Evolutionary conservation across 1,284 basidiomycete genomes (phyloP).

Genomic region (Acaromyces ingoldii): DNA sequence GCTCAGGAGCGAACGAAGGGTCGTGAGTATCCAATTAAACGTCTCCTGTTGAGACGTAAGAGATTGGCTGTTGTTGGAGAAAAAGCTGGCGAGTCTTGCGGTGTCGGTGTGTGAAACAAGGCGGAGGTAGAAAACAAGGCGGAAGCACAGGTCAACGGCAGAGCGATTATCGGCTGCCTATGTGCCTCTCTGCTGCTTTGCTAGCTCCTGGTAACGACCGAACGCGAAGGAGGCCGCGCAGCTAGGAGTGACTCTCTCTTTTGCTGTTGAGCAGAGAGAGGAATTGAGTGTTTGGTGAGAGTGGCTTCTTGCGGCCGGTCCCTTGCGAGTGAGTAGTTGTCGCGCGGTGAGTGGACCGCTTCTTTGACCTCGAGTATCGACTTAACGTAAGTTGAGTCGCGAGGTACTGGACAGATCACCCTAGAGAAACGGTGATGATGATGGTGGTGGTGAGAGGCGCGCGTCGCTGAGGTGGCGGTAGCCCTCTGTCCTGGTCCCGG

Average conservation of each 20-base stretch:
- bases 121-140: not conserved
- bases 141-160: not conserved
- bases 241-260: not conserved
- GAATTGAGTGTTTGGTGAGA: not conserved
- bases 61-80: not conserved
- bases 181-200: too few relatives aligned
- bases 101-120: not conserved
- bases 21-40: too few relatives aligned
- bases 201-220: not conserved
- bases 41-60: too few relatives aligned
- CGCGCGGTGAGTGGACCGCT: too few relatives aligned
- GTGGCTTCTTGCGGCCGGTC: too few relatives aligned
- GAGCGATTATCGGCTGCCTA: conserved; percentile 6
- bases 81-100: not conserved
- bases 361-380: conserved; percentile 4
- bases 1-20: not conserved
- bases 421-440: too few relatives aligned
- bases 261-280: not conserved
- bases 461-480: too few relatives aligned
- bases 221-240: not conserved
- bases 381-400: not conserved
- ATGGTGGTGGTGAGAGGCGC: too few relatives aligned
- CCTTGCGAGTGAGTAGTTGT: too few relatives aligned
- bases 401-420: too few relatives aligned
- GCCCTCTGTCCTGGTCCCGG: too few relatives aligned